Evolutionary conservation across 768 basidiomycete genomes (phyloP).

Genomic region (Boletellus ananas): DNA sequence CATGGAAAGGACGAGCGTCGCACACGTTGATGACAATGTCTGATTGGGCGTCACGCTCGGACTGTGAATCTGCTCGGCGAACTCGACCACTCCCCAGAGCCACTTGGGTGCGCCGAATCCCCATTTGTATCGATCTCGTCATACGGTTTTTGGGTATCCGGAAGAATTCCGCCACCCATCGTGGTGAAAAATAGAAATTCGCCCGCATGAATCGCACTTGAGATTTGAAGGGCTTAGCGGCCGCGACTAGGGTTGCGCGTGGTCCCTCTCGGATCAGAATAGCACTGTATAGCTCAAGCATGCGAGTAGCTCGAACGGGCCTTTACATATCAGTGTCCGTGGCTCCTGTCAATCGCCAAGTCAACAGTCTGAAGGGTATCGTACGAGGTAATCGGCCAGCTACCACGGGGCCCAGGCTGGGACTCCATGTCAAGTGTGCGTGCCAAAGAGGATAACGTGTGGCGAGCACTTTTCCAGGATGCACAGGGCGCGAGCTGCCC

Average conservation of each 20-base stretch:
- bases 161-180: constrained; percentile 21
- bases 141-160: constrained; percentile 13
- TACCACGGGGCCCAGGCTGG: constrained; percentile 12
- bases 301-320: constrained; percentile 3
- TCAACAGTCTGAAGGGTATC: constrained; percentile 19
- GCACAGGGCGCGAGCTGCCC: constrained; percentile 10
- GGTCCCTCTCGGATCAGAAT: constrained; percentile 19
- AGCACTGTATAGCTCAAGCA: constrained; percentile 2
- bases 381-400: constrained; percentile 18
- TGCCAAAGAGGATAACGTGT: constrained; percentile 16
- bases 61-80: constrained; percentile 21
- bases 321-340: constrained; percentile 20
- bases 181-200: constrained; percentile 18
- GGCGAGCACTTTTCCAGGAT: constrained; percentile 6
- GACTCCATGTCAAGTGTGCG: constrained; percentile 18
- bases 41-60: constrained; percentile 15
- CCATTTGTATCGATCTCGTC: constrained; percentile 25
- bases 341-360: constrained; percentile 25
- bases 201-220: constrained; percentile 23
- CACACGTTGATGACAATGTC: constrained; percentile 23
- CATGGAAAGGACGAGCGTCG: constrained; percentile 18
- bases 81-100: constrained; percentile 10
- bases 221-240: constrained; percentile 23
- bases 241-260: constrained; percentile 20
- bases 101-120: constrained; percentile 18